Base-by-base conservation (phyloP, 2,329 filamentous ascomycete species). In the Talaromyces sp. region DNA sequence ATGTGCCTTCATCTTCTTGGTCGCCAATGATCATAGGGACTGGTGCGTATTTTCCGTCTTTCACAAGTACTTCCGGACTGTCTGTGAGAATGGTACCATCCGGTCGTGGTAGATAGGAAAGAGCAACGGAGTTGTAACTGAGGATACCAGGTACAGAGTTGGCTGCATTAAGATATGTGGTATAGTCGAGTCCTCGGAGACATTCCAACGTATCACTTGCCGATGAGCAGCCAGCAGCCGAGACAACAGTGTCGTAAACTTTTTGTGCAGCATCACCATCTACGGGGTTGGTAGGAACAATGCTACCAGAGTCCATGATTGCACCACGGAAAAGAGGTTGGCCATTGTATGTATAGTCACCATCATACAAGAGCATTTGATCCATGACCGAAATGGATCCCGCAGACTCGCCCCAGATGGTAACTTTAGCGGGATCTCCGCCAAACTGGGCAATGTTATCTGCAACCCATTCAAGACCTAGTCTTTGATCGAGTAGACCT, bases 391-490 rank as follows among this genome's bases (percentile, higher is more conserved):
- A 92, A 65, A 92, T 91, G 14, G 86, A 79, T 0, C 88, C 88
- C 0, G 88, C 87, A 1, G 83, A 87, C 71, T 93, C 87, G 28
- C 90, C 90, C 87, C 88, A 92, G 64, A 93, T 88, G 0, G 89
- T 93, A 5, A 93, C 89, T 72, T 89, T 89, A n/a, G 81, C 79
- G 0, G 89, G 87, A 71, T 93, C 90, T 14, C 91, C 91, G 9
- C 91, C 91, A 70, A 95, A 96, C 0, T 85, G 81, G 1, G 79
- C 86, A 62, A 93, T 91, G 67, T 93, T 91, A 68, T 91, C 88
- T 7, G 88, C 86, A 0, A 91, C 84, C 90, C 90, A 93, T 71
- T 92, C 77, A 6, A 93, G 79, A 0, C 84, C 90, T 66, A 89
- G 80, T 37, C 88, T 82, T 69, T 93, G 89, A 69, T 93, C 90